Evolutionary conservation across 1,284 basidiomycete genomes (phyloP), one percentile per base, ranked within the genome.

Genomic region (Ustilago sp.): DNA sequence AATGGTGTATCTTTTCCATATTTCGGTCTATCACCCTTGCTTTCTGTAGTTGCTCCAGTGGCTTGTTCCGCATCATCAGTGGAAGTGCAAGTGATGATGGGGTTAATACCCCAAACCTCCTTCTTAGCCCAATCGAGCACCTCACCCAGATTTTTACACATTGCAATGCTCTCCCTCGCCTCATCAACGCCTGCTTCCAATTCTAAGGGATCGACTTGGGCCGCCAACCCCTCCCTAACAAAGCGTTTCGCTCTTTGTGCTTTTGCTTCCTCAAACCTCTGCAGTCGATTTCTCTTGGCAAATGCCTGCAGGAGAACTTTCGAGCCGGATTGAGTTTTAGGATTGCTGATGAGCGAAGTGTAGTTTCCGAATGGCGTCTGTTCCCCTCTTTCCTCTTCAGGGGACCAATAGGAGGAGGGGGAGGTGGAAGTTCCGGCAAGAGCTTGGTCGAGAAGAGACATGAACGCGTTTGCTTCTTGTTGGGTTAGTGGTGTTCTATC

Each of bases 1-100:
- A 72, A 84, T 0, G 82, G 66, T 23, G 83, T 83, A 5, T 67
- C 53, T 19, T 74, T 62, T 15, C 82, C 81, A 58, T 69, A 82
- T 31, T 56, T 66, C 2, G 78, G 66, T 9, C 19, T 55, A 5
- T 36, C 28, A 9, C 39, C 19, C 32, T 35, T 43, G 53, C 28
- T 39, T 23, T 28, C 47, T 38, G 23, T 9, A 12, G 3, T 31
- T 34, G 31, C 41, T 1, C 9, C 32, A 15, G 47, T 54, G 9
- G 3, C 50, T 41, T 38, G 23, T 50, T 17, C 39, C 2, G 39
- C 13, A 12, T 17, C 15, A 17, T 11, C 13, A 12, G 36, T 9
- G 17, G 41, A 11, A 19, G 13, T 45, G 11, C 9, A 13, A 31
- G 47, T 19, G 28, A 2, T 23, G 15, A 23, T 3, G 13, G 34